Conservation (phyloP, 1,139 yeast genomes). For the Suhomyces atakaporum region DNA sequence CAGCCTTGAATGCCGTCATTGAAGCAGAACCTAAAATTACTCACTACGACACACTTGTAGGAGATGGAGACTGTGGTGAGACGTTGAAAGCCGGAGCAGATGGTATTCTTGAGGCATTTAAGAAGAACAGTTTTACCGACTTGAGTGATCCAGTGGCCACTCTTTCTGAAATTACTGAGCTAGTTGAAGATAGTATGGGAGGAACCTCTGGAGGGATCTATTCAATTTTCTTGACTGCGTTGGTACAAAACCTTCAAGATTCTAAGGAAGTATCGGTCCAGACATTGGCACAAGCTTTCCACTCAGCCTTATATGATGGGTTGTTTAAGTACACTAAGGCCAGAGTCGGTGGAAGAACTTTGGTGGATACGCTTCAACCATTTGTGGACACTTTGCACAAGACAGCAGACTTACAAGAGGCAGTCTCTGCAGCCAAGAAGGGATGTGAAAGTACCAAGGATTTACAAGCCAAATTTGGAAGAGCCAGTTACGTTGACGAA, state of each 20-base stretch:
- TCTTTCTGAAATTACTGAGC: slow-evolving; percentile 50
- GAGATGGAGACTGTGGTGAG: slow-evolving; percentile 97
- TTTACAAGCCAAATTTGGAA: slow-evolving; percentile 83
- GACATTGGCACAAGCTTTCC: slow-evolving; percentile 31
- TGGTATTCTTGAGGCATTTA: slow-evolving; percentile 60
- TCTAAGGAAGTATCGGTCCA: slow-evolving; percentile 30
- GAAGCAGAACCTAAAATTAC: slow-evolving; percentile 80
- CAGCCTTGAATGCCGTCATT: slow-evolving; percentile 53
- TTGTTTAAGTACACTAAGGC: slow-evolving; percentile 84
- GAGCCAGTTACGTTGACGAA: slow-evolving; percentile 84
- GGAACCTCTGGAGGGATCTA: slow-evolving; percentile 96
- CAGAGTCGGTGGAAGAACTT: slow-evolving; percentile 84
- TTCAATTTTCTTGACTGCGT: slow-evolving; percentile 75
- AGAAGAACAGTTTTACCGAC: slow-evolving; percentile 30
- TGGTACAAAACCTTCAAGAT: slow-evolving; percentile 40
- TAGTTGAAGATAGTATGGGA: slow-evolving; percentile 90
- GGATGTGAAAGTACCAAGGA: slow-evolving; percentile 79
- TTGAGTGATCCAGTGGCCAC: slow-evolving; percentile 56
- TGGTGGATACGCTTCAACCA: slow-evolving; percentile 86
- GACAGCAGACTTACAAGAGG: slow-evolving; percentile 54
- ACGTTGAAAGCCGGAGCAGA: slow-evolving; percentile 82
- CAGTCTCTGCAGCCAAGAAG: slow-evolving; percentile 65
- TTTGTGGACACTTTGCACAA: slow-evolving; percentile 64
- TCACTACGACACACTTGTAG: slow-evolving; percentile 82
- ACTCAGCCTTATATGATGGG: slow-evolving; percentile 56